Evolutionary conservation across 495 filamentous ascomycete genomes (phyloP).

Genomic region (Podospora pseudopauciseta): DNA sequence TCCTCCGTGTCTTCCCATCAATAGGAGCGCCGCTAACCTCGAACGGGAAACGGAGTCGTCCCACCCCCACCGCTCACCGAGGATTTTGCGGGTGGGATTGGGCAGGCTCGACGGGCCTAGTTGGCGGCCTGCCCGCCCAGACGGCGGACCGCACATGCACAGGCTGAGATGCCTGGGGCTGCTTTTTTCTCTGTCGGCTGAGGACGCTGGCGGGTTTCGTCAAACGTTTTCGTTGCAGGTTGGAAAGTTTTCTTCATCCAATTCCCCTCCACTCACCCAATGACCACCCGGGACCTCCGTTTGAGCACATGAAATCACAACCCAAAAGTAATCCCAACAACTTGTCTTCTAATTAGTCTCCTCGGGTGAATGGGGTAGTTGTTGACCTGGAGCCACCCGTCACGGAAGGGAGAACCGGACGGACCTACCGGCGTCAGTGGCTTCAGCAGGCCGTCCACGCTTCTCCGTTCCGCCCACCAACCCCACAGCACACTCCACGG

Average conservation of each 20-base stretch:
- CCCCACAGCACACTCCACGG: not conserved
- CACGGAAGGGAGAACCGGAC: not conserved
- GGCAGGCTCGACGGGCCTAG: not conserved
- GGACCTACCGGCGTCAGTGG: not conserved
- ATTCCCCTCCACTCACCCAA: not conserved
- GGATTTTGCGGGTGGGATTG: not conserved
- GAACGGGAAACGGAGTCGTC: not conserved
- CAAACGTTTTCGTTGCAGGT: not conserved
- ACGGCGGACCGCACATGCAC: not conserved
- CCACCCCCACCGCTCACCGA: not conserved
- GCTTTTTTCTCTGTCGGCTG: not conserved
- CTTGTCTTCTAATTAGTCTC: not conserved
- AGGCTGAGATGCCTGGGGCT: not conserved
- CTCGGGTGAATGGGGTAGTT: not conserved
- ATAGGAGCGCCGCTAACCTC: not conserved
- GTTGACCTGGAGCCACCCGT: not conserved
- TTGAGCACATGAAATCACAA: constrained; percentile 5
- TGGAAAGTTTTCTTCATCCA: not conserved
- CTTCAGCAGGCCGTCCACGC: not conserved
- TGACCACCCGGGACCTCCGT: not conserved
- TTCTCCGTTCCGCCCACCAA: not conserved
- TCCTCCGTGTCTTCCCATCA: not conserved
- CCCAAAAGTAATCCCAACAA: not conserved
- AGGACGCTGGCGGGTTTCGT: not conserved
- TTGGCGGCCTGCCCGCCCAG: not conserved